Base-by-base conservation (phyloP, 2,329 filamentous ascomycete genomes). In the Erysiphe pulchra region DNA sequence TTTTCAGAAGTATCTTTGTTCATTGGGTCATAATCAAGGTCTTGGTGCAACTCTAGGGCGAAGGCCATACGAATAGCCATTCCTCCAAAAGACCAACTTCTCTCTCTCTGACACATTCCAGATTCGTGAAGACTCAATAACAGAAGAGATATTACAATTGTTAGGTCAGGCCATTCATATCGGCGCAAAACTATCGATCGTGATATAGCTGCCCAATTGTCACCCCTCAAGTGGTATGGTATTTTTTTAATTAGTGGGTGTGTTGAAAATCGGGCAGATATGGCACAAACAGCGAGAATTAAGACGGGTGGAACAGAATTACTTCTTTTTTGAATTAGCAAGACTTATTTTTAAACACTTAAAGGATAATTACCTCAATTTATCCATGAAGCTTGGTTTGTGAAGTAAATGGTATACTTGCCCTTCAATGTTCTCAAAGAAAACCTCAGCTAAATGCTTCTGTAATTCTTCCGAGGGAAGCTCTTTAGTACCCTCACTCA, bases 61-160 rank as follows among this genome's bases (percentile, higher is more conserved):
- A 92, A 94, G 9, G 87, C 90, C 90, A 95, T 95, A 36, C 90
- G 73, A 56, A 93, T 85, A 13, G 87, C 90, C 66, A 92, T 86
- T 1, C 90, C 90, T 16, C 86, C 86, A 50, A 95, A 73, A 48
- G 92, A 83, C 90, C 90, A 98, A 59, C 86, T 94, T 52, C 87
- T 73, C 13, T 86, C 87, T 47, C 90, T 90, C 59, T 95, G 87
- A 57, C 90, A 95, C 12, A 87, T 95, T 46, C 90, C 90, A 55
- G 95, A 95, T 56, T 94, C 87, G 58, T 98, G 87, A 34, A 98
- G 67, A 2, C 85, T 86, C 14, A 95, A 69, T 16, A 95, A 73
- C 9, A 95, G 62, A 49, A 93, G 78, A 42, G 87, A 90, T 5
- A 86, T 94, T 41, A 98, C 63, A 38, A 94, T 92, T 2, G 87